Base-by-base conservation (phyloP, 345 rosid species). In the Kandelia obovata region DNA sequence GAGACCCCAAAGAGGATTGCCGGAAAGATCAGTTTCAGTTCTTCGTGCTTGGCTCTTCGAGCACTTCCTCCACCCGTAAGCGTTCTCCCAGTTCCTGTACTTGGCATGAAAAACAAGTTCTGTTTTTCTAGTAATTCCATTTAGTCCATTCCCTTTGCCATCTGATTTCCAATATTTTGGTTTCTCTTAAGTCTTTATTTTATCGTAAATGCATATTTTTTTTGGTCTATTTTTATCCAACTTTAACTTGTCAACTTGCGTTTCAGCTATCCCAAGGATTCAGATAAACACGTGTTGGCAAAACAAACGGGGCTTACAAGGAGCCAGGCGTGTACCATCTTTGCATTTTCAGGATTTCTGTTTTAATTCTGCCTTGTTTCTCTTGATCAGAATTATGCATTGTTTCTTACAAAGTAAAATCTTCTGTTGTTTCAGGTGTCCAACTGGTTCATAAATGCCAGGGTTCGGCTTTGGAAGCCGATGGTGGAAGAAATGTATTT, bases 1-100 rank as follows among this genome's bases (percentile, higher is more conserved):
- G 98, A 89, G 98, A 87, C 98, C 98, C 75, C 98, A 91, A 73
- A 77, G 98, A 79, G 98, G 98, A 74, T 79, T 94, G 65, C 98
- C 98, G 0, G 98, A 94, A 76, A 77, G 96, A 70, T 91, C 98
- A 0, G 98, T 94, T 55, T 94, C 98, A 1, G 92, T 94, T 31
- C 98, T 94, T 71, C 92, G 98, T 3, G 96, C 98, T 64, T 94
- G 98, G 98, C 96, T 94, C 65, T 94, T 94, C 35, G 98, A 94
- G 67, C 97, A 94, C 87, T 94, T 94, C 70, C 97, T 94, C 70
- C 98, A 94, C 66, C 98, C 98, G 98, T 94, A 85, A 81, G 88
- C 37, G 5, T 20, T 26, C 10, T 43, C 49, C 17, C 19, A 13
- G 19, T 43, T 43, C 17, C 49, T 13, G 49, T 13, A 43, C 49